Percentiles rank a stretch among this genome's conserved stretches.
Conservation (phyloP, 148 eudicot species). For the Cornus kousa region DNA sequence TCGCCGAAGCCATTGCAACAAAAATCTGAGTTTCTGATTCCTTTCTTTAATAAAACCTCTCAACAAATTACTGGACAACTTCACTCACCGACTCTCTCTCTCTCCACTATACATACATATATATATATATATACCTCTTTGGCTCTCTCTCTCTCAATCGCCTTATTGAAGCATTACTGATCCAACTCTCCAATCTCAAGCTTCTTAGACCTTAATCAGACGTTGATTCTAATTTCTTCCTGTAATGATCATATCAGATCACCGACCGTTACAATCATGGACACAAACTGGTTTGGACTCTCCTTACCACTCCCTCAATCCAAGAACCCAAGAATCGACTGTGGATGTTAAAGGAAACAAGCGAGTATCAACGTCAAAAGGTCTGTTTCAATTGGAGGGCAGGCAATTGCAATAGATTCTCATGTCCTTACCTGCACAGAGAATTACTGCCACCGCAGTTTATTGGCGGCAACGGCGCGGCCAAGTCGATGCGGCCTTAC, state of each 20-base stretch:
- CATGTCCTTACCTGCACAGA: conserved; percentile 68
- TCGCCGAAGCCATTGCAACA: too few species aligned
- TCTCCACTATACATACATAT: too few species aligned
- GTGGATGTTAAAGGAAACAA: conserved; percentile 83
- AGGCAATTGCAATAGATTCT: conserved; percentile 64
- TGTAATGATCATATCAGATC: background rate
- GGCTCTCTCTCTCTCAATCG: too few species aligned
- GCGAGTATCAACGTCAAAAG: conserved; percentile 62
- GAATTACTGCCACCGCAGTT: conserved; percentile 42
- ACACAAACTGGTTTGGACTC: background rate
- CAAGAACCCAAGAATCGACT: background rate
- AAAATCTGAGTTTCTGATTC: too few species aligned
- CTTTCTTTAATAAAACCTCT: too few species aligned
- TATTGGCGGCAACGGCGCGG: conserved; percentile 30
- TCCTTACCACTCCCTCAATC: conserved; percentile 3
- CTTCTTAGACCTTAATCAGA: too few species aligned
- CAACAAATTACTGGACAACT: too few species aligned
- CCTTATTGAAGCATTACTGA: too few species aligned
- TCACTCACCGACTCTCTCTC: too few species aligned
- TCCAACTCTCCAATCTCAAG: too few species aligned
- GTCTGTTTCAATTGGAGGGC: conserved; percentile 80
- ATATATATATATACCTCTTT: too few species aligned
- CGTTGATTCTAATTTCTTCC: background rate
- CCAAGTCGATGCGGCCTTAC: conserved; percentile 55
- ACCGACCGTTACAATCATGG: too few species aligned